Evolutionary conservation across 176 grass and related monocot species (phyloP), one percentile per base, ranked within the genome.

Genomic region (Chloris gayana): DNA sequence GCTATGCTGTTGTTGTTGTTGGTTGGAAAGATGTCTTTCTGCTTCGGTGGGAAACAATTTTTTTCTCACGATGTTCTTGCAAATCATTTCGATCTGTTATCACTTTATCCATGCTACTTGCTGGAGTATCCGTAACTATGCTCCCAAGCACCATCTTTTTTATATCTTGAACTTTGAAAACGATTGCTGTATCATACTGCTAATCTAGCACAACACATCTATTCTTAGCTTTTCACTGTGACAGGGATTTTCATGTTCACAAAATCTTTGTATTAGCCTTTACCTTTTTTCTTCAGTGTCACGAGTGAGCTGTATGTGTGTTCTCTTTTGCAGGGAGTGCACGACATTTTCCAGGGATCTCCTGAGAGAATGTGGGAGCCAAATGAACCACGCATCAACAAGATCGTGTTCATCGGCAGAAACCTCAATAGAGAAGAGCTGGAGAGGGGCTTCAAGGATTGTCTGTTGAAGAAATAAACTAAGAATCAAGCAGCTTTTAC

Each of bases 311-410:
- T 3, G 1, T 27, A 42, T 12, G 7, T 68, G 41, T 81, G 50
- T 75, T 68, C 14, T 19, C 13, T 27, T 82, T 41, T 0, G 25
- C 76, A 95, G 96, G 96, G 96, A 79, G 96, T 98, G 70, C 96
- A 98, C 33, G 96, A 98, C 65, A 95, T 98, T 84, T 98, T 98
- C 86, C 92, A 98, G 87, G 96, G 96, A 67, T 98, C 96, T 25
- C 96, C 96, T 26, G 96, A 98, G 74, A 91, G 96, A 82, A 78
- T 79, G 63, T 98, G 96, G 96, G 90, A 89, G 25, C 67, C 83
- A 3, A 86, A 98, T 18, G 96, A 98, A 60, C 81, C 84, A 5
- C 91, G 90, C 70, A 73, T 91, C 84, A 98, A 98, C 90, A 95
- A 95, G 86, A 98, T 98, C 54, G 96, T 98, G 44, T 98, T 98